phyloP scores from a whole-genome alignment of 2,329 filamentous ascomycete species.

The Dactylellina drechsleri region DNA sequence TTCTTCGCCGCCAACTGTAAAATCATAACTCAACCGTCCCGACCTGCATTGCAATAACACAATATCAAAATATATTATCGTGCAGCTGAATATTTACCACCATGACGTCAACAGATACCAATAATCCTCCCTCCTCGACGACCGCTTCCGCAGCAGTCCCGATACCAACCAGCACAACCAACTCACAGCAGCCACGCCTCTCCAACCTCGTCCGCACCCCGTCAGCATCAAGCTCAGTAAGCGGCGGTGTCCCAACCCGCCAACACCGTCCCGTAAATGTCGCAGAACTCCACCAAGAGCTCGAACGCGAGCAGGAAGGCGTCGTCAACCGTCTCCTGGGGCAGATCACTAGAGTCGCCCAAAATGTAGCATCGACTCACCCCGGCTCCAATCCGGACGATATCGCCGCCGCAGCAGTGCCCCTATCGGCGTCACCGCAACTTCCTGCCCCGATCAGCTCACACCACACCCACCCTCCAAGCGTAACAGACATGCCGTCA shows the following conservation, averaged over 20 bases:
- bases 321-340: slow-evolving; percentile 74
- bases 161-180: slow-evolving; percentile 30
- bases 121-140: slow-evolving; percentile 5
- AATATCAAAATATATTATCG: not conserved
- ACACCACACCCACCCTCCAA: slow-evolving; percentile 58
- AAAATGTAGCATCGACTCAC: slow-evolving; percentile 77
- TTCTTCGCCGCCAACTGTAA: not conserved
- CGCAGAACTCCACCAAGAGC: slow-evolving; percentile 58
- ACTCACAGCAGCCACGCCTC: slow-evolving; percentile 23
- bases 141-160: slow-evolving; percentile 38
- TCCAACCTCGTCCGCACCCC: slow-evolving; percentile 33
- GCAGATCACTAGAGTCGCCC: slow-evolving; percentile 72
- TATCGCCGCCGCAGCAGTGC: slow-evolving; percentile 62
- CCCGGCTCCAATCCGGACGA: slow-evolving; percentile 65
- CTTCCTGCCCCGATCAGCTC: slow-evolving; percentile 62
- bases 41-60: not conserved
- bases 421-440: slow-evolving; percentile 61
- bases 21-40: not conserved
- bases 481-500: slow-evolving; percentile 59
- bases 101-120: slow-evolving; percentile 39
- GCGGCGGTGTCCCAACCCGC: slow-evolving; percentile 36
- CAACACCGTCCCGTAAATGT: slow-evolving; percentile 53
- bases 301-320: slow-evolving; percentile 59
- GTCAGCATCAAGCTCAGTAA: slow-evolving; percentile 48
- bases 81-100: slow-evolving; percentile 1